These are phyloP conservation scores for Stachybotrys echinatus DNA, from an alignment of 2,329 filamentous ascomycete species.

Conservation along the genomic window DNA sequence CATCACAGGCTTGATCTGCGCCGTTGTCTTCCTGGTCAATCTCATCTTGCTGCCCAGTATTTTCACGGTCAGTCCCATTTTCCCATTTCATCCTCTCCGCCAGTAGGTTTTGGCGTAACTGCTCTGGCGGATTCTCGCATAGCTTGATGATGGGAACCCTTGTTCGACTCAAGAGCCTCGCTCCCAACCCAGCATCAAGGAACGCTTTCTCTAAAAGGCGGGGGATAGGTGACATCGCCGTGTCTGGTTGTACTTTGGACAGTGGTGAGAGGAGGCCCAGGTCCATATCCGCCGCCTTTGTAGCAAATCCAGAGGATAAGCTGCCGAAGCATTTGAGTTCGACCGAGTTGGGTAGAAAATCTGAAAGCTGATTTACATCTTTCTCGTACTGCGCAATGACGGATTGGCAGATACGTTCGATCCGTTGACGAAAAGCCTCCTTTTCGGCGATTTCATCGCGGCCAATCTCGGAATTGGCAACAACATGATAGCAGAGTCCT, in stretches of 20 bases:
- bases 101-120: slow-evolving; percentile 55
- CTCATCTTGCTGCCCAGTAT: slow-evolving; percentile 23
- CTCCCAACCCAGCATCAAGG: slow-evolving; percentile 67
- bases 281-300: slow-evolving; percentile 87
- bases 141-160: slow-evolving; percentile 85
- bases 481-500: slow-evolving; percentile 32
- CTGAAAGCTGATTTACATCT: slow-evolving; percentile 26
- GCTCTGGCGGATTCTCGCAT: slow-evolving; percentile 62
- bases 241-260: slow-evolving; percentile 48
- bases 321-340: slow-evolving; percentile 76
- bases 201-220: slow-evolving; percentile 71
- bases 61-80: slow-evolving; percentile 32
- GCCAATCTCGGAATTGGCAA: slow-evolving; percentile 59
- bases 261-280: slow-evolving; percentile 67
- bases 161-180: slow-evolving; percentile 70
- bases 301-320: slow-evolving; percentile 78
- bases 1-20: slow-evolving; percentile 14
- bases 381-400: slow-evolving; percentile 50
- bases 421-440: slow-evolving; percentile 59
- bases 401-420: slow-evolving; percentile 61
- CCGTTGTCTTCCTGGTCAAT: slow-evolving; percentile 23
- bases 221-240: slow-evolving; percentile 58
- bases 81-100: slow-evolving; percentile 71
- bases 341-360: slow-evolving; percentile 53
- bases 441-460: slow-evolving; percentile 61